phyloP scores from a whole-genome alignment of 495 filamentous ascomycete species.

The Letharia columbiana region DNA sequence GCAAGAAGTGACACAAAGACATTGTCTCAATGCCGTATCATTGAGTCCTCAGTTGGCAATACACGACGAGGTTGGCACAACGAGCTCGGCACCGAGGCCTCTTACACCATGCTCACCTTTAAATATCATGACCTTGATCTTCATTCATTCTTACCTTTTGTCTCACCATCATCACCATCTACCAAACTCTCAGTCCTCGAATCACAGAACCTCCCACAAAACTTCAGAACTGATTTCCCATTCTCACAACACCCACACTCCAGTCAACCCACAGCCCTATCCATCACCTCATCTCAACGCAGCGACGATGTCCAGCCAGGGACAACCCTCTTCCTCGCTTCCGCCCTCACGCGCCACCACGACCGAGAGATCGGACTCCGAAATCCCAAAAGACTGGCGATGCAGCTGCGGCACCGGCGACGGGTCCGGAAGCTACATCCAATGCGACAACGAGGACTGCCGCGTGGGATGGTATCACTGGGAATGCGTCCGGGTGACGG shows the following conservation, averaged over 20 bases:
- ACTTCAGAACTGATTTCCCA: too few relatives aligned
- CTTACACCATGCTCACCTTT: background rate
- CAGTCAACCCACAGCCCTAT: background rate
- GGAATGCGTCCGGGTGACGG: background rate
- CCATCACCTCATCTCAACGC: background rate
- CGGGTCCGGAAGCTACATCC: background rate
- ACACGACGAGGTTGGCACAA: background rate
- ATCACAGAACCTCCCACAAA: background rate
- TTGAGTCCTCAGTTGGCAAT: background rate
- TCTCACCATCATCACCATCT: background rate
- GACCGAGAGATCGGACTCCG: background rate
- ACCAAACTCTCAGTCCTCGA: background rate
- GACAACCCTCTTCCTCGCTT: background rate
- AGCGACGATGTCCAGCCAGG: background rate
- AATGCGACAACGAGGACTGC: background rate
- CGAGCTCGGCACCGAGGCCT: background rate
- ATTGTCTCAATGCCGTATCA: background rate
- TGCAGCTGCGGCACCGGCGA: background rate
- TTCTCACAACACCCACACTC: background rate
- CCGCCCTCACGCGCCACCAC: background rate
- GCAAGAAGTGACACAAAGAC: background rate
- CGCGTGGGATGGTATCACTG: background rate
- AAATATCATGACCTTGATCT: background rate
- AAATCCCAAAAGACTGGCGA: too few relatives aligned
- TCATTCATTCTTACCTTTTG: background rate